Evolutionary conservation across 2,329 filamentous ascomycete genomes (phyloP).

Genomic region (Cladophialophora exuberans): DNA sequence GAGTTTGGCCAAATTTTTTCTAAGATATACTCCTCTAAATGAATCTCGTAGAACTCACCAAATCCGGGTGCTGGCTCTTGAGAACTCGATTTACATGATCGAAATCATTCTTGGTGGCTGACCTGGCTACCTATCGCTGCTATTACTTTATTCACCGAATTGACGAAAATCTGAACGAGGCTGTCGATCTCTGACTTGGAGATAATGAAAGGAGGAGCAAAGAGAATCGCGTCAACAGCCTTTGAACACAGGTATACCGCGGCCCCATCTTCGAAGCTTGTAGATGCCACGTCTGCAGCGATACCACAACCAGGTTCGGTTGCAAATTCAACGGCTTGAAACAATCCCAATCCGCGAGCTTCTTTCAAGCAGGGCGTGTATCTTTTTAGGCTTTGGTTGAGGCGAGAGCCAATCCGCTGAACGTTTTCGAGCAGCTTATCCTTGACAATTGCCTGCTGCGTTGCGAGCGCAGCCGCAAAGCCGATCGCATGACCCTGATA

Average conservation of each 20-base stretch:
- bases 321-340: slow-evolving; percentile 61
- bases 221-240: slow-evolving; percentile 54
- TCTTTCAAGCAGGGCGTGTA: slow-evolving; percentile 57
- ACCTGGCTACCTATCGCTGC: too few relatives aligned
- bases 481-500: slow-evolving; percentile 61
- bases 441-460: slow-evolving; percentile 55
- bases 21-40: too few relatives aligned
- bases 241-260: slow-evolving; percentile 56
- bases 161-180: slow-evolving; percentile 49
- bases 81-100: too few relatives aligned
- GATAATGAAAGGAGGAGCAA: slow-evolving; percentile 58
- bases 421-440: slow-evolving; percentile 53
- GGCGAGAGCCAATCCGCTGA: slow-evolving; percentile 36
- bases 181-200: slow-evolving; percentile 50
- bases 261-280: slow-evolving; percentile 51
- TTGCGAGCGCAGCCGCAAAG: slow-evolving; percentile 55
- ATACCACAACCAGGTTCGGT: slow-evolving; percentile 39
- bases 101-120: too few relatives aligned
- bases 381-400: slow-evolving; percentile 45
- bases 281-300: slow-evolving; percentile 55
- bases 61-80: too few relatives aligned
- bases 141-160: slow-evolving; percentile 1
- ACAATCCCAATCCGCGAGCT: slow-evolving; percentile 61
- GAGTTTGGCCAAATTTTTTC: too few relatives aligned
- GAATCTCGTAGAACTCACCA: too few relatives aligned